Evolutionary conservation across 1,284 basidiomycete genomes (phyloP).

Genomic region (Fomitopsis pinicola): DNA sequence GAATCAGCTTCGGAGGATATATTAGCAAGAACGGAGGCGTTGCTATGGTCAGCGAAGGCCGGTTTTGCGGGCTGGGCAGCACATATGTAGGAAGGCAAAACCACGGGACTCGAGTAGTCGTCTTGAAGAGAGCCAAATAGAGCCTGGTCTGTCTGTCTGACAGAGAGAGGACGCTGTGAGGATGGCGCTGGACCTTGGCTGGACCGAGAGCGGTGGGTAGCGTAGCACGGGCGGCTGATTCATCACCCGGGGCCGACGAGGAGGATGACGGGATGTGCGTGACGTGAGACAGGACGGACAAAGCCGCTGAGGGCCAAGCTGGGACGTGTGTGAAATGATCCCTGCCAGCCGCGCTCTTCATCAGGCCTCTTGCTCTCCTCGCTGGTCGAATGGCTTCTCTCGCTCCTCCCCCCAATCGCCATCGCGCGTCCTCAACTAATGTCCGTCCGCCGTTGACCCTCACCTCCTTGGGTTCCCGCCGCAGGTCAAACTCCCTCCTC

Average conservation of each 20-base stretch:
- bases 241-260: slow-evolving; percentile 2
- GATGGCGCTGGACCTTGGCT: neutral
- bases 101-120: neutral
- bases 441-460: slow-evolving; percentile 51
- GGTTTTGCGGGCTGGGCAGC: neutral
- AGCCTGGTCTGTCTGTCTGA: neutral
- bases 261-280: neutral
- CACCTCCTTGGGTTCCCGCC: slow-evolving; percentile 46
- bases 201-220: neutral
- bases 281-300: neutral
- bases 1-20: neutral
- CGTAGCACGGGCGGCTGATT: neutral
- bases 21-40: neutral
- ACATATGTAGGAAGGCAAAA: neutral
- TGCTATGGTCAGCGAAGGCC: neutral
- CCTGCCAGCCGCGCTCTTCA: slow-evolving; percentile 8
- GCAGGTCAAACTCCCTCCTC: slow-evolving; percentile 39
- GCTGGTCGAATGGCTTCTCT: slow-evolving; percentile 20
- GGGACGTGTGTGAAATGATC: slow-evolving; percentile 1
- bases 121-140: neutral
- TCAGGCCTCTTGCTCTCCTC: slow-evolving; percentile 15
- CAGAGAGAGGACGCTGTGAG: neutral
- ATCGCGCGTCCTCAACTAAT: slow-evolving; percentile 59
- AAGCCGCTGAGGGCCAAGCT: neutral
- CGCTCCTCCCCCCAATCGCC: slow-evolving; percentile 38